Evolutionary conservation across 2,329 filamentous ascomycete species (phyloP), one percentile per base, ranked within the genome.

Genomic region (Hypoxylon sp.): DNA sequence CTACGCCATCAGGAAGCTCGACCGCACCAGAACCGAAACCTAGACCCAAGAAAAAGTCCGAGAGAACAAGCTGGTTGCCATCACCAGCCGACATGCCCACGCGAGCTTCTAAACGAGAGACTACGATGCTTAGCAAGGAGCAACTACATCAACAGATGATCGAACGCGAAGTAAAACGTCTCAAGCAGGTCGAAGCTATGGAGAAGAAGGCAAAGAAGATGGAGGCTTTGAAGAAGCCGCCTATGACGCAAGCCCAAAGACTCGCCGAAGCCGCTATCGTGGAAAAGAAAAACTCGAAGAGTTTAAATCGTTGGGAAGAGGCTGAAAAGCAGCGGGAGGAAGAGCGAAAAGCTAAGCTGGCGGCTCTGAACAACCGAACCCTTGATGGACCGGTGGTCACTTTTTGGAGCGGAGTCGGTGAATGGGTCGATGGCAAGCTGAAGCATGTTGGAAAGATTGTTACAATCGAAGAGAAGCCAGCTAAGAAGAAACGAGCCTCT

Each of bases 281-380:
- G 5, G 96, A 98, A 79, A 91, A 91, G 78, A 85, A 90, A 73
- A 97, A 99, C 78, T 87, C 91, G 71, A 96, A 93, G 84, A 98
- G 91, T 78, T 81, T 97, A 74, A 97, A 95, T 75, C 87, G 93
- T 60, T 98, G 95, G 94, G 94, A 98, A 78, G 91, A 93, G 78
- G 92, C 93, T 5, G 96, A 99, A 80, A 94, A 93, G 79, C 89
- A 91, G 76, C 89, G 95, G 63, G 91, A 94, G 70, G 93, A 95
- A 73, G 92, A 97, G 75, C 87, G 95, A 66, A 87, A 89, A 69
- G 91, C 90, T 41, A 95, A 91, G 79, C 83, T 98, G 50, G 94
- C 95, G 39, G 96, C 95, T 12, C 83, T 98, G 71, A 92, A 97
- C 74, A 93, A 94, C 76, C 88, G 94, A 51, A 93, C 91, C 53